Conservation (phyloP, 176 grass and related monocot genomes). For the Otatea glauca region DNA sequence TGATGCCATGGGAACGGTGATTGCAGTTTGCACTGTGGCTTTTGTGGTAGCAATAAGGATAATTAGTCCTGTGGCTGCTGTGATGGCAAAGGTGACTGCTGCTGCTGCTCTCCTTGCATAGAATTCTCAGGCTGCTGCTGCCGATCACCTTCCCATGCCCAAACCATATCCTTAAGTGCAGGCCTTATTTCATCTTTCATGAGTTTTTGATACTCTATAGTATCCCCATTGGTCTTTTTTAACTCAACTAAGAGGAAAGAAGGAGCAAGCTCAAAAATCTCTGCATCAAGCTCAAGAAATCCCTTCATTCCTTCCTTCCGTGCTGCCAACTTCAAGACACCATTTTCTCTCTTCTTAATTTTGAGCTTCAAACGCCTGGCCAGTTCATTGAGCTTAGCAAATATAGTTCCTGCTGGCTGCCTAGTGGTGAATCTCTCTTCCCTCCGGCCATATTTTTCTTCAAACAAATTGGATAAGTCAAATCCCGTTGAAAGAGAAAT, state of each 20-base stretch:
- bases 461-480: slow-evolving; percentile 65
- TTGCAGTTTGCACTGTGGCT: background rate
- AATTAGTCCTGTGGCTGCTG: slow-evolving; percentile 32
- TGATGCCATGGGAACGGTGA: background rate
- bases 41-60: background rate
- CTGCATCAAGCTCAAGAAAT: slow-evolving; percentile 52
- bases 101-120: slow-evolving; percentile 32
- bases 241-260: slow-evolving; percentile 55
- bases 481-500: slow-evolving; percentile 71
- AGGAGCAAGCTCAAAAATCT: slow-evolving; percentile 64
- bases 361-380: slow-evolving; percentile 54
- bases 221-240: slow-evolving; percentile 61
- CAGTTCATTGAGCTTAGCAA: slow-evolving; percentile 62
- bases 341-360: slow-evolving; percentile 62
- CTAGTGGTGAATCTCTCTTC: slow-evolving; percentile 60
- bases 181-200: slow-evolving; percentile 59
- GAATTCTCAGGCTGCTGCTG: slow-evolving; percentile 7
- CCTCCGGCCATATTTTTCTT: slow-evolving; percentile 37
- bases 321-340: slow-evolving; percentile 54
- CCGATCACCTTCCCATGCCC: slow-evolving; percentile 49
- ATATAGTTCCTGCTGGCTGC: slow-evolving; percentile 44
- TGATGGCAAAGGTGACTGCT: slow-evolving; percentile 28
- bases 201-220: slow-evolving; percentile 57
- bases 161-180: slow-evolving; percentile 53
- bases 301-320: slow-evolving; percentile 65